Percentiles rank a stretch among this genome's conserved stretches.
Conservation (phyloP, 257 asterid species). For the Anisodus acutangulus region DNA sequence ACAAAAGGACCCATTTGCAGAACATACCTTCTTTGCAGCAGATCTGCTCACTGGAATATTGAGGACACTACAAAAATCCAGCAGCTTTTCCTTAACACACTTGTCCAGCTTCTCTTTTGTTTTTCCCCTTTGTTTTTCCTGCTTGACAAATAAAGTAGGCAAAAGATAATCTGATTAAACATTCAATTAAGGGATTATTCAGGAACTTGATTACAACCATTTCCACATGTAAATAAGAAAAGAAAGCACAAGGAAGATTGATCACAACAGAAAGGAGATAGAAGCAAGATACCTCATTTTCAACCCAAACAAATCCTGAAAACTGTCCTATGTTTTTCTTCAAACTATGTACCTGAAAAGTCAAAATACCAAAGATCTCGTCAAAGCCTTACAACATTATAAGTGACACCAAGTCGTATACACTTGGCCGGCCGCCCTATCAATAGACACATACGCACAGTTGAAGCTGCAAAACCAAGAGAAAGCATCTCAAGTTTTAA, state of each 20-base stretch:
- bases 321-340: slow-evolving; percentile 71
- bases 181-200: slow-evolving; percentile 19
- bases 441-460: not conserved
- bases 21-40: slow-evolving; percentile 65
- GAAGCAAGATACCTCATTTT: slow-evolving; percentile 55
- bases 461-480: not conserved
- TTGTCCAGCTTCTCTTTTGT: slow-evolving; percentile 80
- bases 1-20: not conserved
- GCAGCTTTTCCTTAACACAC: slow-evolving; percentile 79
- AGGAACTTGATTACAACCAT: not conserved
- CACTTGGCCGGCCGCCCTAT: not conserved
- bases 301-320: slow-evolving; percentile 78
- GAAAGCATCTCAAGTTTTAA: not conserved
- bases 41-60: slow-evolving; percentile 64
- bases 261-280: not conserved
- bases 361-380: slow-evolving; percentile 30
- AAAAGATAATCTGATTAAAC: slow-evolving; percentile 17
- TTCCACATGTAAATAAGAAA: slow-evolving; percentile 18
- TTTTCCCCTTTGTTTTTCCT: slow-evolving; percentile 79
- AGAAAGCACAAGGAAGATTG: not conserved
- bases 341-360: slow-evolving; percentile 56
- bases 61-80: slow-evolving; percentile 84
- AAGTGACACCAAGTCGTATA: not conserved
- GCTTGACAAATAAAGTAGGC: slow-evolving; percentile 34
- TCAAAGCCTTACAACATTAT: not conserved